phyloP scores from a whole-genome alignment of 495 filamentous ascomycete genomes.

The Podospora pseudocomata region DNA sequence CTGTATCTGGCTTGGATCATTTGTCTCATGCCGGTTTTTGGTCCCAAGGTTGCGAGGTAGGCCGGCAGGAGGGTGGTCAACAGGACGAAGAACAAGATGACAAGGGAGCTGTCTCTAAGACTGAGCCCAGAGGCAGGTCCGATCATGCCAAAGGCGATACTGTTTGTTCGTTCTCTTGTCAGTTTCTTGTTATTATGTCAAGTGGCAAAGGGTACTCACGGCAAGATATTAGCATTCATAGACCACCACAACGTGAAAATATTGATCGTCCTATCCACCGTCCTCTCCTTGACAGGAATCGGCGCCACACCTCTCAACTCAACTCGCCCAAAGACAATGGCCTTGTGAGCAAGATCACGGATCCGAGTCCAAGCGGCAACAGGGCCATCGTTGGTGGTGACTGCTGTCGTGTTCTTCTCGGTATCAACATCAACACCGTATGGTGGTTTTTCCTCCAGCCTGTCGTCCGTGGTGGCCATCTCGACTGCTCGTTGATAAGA shows the following conservation, averaged over 20 bases:
- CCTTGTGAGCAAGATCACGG: not conserved
- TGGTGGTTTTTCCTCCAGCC: not conserved
- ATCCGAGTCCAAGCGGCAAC: not conserved
- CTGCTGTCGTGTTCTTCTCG: not conserved
- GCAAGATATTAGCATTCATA: slow-evolving; percentile 42
- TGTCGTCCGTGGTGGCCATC: not conserved
- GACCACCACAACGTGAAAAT: slow-evolving; percentile 47
- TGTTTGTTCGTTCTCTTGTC: slow-evolving; percentile 14
- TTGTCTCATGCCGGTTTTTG: slow-evolving; percentile 52
- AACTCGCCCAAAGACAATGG: slow-evolving; percentile 25
- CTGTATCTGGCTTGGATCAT: slow-evolving; percentile 55
- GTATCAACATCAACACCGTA: not conserved
- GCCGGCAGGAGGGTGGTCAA: slow-evolving; percentile 47
- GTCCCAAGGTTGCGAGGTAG: slow-evolving; percentile 49
- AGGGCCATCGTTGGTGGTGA: not conserved
- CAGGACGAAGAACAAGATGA: slow-evolving; percentile 56
- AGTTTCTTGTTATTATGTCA: not conserved
- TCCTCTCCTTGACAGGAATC: slow-evolving; percentile 50
- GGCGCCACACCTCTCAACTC: slow-evolving; percentile 51
- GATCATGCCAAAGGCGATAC: slow-evolving; percentile 56
- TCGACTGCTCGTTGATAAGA: not conserved
- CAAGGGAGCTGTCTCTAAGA: slow-evolving; percentile 45
- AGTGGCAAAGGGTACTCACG: slow-evolving; percentile 28
- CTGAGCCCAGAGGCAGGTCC: slow-evolving; percentile 48
- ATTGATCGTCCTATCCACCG: slow-evolving; percentile 44